Base-by-base conservation (phyloP, 2,329 filamentous ascomycete genomes). In the Parasarocladium wereldwijsianum region DNA sequence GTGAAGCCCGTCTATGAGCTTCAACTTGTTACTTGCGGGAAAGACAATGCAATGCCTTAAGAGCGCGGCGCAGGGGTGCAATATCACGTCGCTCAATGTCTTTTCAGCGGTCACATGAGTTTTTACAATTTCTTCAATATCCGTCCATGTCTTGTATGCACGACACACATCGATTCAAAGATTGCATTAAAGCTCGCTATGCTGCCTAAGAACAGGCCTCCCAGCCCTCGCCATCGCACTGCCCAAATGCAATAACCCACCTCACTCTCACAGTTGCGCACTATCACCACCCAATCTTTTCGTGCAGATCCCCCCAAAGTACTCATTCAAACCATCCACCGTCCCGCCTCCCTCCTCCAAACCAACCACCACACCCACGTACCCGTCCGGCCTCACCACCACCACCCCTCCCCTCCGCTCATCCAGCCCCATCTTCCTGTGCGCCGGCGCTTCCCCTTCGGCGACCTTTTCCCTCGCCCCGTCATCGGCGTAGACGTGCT, bases 401-500 rank as follows among this genome's bases (percentile, higher is more conserved):
- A 35, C 31, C 2, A 37, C 33, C 7, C 31, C 31, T 12, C 28
- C 33, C 16, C 9, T 66, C 36, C 80, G 71, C 44, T 77, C 61
- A 38, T 78, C 68, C 16, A 93, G 51, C 0, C 86, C 86, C 64
- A 93, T 78, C 64, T 93, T 93, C 24, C 76, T 75, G 52, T 94
- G 86, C 5, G 83, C 83, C 3, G 81, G 65, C 5, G 77, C 83
- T 41, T 63, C 64, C 2, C 80, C 76, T 13, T 76, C 61, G 0
- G 78, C 74, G 1, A 83, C 76, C 6, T 70, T 63, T 24, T 66
- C 60, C 47, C 90, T 81, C 58, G 70, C 76, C 27, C 79, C 64
- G 51, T 93, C 84, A 43, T 93, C 86, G 1, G 84, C 80, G 44
- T 93, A 93, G 20, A 93, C 63, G 43, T 90, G 79, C 43, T 85